These are phyloP conservation scores for Vitis amurensis DNA, from an alignment of 164 flowering plant species.

Conservation along the genomic window DNA sequence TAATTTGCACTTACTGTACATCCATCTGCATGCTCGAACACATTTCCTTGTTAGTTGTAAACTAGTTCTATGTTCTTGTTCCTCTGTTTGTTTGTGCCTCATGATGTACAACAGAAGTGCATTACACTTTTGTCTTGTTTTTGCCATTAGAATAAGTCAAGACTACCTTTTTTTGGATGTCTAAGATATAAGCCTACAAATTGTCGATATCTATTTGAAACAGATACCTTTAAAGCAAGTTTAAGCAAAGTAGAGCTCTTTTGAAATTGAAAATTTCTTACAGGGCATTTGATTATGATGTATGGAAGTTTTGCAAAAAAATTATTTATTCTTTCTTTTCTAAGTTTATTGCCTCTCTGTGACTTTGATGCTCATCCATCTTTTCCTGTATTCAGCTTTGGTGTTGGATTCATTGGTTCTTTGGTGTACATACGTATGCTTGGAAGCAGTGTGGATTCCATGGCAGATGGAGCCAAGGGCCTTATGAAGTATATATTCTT, in stretches of 20 bases:
- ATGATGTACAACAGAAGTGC: neutral
- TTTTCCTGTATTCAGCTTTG: slow-evolving; percentile 57
- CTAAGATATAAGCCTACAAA: neutral
- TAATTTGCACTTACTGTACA: too few species aligned
- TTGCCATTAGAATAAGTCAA: neutral
- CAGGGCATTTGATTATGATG: neutral
- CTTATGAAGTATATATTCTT: slow-evolving; percentile 58
- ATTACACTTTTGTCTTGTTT: neutral
- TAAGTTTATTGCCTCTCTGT: neutral
- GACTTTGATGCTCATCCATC: neutral
- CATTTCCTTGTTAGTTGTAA: neutral
- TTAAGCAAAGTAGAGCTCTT: neutral
- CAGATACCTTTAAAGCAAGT: neutral
- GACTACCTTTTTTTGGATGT: neutral
- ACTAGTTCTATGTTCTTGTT: neutral
- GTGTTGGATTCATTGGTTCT: slow-evolving; percentile 91
- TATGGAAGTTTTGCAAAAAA: too few species aligned
- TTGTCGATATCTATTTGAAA: neutral
- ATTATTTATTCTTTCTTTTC: too few species aligned
- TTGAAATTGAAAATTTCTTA: neutral
- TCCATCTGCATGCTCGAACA: too few species aligned
- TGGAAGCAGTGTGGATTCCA: slow-evolving; percentile 76
- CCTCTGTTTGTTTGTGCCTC: neutral
- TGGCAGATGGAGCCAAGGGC: slow-evolving; percentile 83
- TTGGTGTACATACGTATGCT: slow-evolving; percentile 89